Conservation (phyloP, 75 land plant species). For the Pseudotsuga menziesii region DNA sequence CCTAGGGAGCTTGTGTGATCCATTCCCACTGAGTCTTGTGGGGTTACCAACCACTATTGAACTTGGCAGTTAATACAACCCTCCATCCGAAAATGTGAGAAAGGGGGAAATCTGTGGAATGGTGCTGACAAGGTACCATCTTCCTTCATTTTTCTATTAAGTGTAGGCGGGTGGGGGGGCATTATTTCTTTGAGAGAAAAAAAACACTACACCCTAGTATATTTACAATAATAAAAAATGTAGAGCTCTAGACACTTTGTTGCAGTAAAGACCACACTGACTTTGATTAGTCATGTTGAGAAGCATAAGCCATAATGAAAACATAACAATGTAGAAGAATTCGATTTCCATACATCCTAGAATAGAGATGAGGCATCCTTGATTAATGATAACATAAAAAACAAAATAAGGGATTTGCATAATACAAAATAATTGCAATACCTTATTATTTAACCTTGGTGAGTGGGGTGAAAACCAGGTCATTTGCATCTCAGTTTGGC, state of each 20-base stretch:
- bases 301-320: background rate
- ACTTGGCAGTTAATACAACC: no score
- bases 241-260: background rate
- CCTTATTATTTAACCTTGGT: slow-evolving; percentile 62
- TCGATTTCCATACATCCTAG: background rate
- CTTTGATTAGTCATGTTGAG: background rate
- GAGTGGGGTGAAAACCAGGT: slow-evolving; percentile 72
- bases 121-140: no score
- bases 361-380: background rate
- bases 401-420: background rate
- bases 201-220: background rate
- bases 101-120: no score
- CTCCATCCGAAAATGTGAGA: no score
- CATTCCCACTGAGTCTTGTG: no score
- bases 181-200: no score
- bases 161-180: no score
- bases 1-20: no score
- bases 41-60: no score
- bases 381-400: background rate
- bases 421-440: slow-evolving; percentile 5
- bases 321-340: background rate
- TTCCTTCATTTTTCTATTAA: no score
- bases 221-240: background rate
- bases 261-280: background rate
- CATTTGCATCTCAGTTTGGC: slow-evolving; percentile 49